These are phyloP conservation scores for Isatis lusitanica DNA, from an alignment of 441 rosid genomes.

Conservation along the genomic window DNA sequence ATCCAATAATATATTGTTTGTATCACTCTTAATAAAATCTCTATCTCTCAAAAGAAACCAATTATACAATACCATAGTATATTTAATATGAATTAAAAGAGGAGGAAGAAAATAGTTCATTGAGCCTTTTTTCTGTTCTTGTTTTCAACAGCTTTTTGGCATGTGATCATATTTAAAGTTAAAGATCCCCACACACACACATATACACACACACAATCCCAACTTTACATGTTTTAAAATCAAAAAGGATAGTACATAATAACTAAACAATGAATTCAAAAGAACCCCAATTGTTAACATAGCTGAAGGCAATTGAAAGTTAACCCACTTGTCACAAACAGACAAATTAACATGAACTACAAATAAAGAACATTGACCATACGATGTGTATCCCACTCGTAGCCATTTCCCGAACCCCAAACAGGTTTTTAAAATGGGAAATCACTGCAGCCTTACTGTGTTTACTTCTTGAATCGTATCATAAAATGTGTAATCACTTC, in stretches of 20 bases:
- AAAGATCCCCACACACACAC: slow-evolving; percentile 9
- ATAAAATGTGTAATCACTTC: slow-evolving; percentile 7
- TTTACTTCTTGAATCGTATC: not conserved
- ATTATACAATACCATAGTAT: slow-evolving; percentile 10
- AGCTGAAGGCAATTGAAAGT: slow-evolving; percentile 25
- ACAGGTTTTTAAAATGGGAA: not conserved
- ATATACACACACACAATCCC: slow-evolving; percentile 16
- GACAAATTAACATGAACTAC: slow-evolving; percentile 15
- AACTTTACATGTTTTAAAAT: slow-evolving; percentile 27
- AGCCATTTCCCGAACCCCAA: not conserved
- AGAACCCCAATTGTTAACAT: slow-evolving; percentile 22
- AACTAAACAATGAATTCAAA: slow-evolving; percentile 12
- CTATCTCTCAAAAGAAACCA: slow-evolving; percentile 14
- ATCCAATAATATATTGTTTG: not conserved
- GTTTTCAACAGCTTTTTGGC: slow-evolving; percentile 26
- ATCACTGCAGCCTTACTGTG: not conserved
- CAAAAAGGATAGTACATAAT: not conserved
- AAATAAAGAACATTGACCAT: slow-evolving; percentile 17
- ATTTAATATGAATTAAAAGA: slow-evolving; percentile 5
- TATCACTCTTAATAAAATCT: not conserved
- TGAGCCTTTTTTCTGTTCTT: slow-evolving; percentile 6
- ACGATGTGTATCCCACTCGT: slow-evolving; percentile 25
- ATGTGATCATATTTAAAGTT: slow-evolving; percentile 31
- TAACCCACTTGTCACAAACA: slow-evolving; percentile 35
- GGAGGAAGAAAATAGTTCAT: slow-evolving; percentile 5